These are phyloP conservation scores for Microbotryum intermedium DNA, from an alignment of 1,284 basidiomycete species.

Conservation along the genomic window DNA sequence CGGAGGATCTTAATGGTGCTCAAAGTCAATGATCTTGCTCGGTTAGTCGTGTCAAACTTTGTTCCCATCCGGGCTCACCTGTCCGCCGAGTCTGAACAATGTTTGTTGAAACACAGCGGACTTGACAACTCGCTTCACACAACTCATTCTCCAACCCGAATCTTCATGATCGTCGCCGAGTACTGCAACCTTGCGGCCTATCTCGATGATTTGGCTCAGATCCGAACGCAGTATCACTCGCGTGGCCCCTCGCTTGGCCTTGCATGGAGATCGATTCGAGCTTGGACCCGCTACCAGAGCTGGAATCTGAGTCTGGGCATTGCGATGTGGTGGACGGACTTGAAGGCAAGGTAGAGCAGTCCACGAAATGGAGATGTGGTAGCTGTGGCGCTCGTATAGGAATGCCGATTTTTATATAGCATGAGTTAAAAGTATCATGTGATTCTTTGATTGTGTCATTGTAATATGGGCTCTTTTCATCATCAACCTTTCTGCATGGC, in stretches of 20 bases:
- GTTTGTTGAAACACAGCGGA: conserved; percentile 45
- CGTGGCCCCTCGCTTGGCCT: conserved; percentile 8
- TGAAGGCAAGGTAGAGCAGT: conserved; percentile 1
- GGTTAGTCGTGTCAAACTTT: conserved; percentile 26
- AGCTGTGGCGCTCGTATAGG: too few species aligned
- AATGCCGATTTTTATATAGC: too few species aligned
- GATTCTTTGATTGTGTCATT: too few species aligned
- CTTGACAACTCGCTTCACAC: conserved; percentile 49
- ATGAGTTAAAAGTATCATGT: too few species aligned
- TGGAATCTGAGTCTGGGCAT: conserved; percentile 23
- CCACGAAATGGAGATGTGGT: too few species aligned
- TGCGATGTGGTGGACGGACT: conserved; percentile 11
- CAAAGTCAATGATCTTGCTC: conserved; percentile 46
- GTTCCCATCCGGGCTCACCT: conserved; percentile 57
- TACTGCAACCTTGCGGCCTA: conserved; percentile 81
- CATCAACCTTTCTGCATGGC: too few species aligned
- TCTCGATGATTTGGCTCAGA: conserved; percentile 56
- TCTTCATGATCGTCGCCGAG: conserved; percentile 85
- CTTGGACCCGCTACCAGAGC: conserved; percentile 26
- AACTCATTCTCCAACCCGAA: conserved; percentile 53
- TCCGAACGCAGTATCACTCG: conserved; percentile 45
- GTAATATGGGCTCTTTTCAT: too few species aligned
- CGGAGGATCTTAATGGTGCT: conserved; percentile 65
- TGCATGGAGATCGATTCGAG: conserved; percentile 4
- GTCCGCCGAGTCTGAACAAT: conserved; percentile 40